phyloP scores from a whole-genome alignment of 768 basidiomycete species.

The Suillus weaverae region DNA sequence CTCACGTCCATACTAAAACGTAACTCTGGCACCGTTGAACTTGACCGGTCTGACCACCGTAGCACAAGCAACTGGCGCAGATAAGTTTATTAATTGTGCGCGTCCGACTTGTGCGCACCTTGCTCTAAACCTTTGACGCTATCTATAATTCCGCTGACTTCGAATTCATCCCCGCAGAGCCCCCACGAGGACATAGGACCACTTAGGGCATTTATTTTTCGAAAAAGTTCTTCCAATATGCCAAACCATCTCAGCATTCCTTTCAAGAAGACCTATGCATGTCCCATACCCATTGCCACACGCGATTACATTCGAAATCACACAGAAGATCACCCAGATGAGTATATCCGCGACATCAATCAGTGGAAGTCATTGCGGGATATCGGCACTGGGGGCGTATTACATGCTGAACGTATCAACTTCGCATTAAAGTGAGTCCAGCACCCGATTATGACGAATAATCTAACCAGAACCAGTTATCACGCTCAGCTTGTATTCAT shows the following conservation, averaged over 20 bases:
- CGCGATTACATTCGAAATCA: conserved; percentile 69
- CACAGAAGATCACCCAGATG: conserved; percentile 77
- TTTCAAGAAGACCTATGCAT: conserved; percentile 64
- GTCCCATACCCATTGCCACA: conserved; percentile 54
- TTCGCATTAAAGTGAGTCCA: conserved; percentile 56
- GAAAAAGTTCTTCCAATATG: conserved; percentile 43
- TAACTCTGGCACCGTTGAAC: not conserved
- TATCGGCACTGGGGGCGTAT: conserved; percentile 45
- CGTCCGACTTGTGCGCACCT: not conserved
- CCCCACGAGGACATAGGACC: not conserved
- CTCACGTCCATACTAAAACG: no score
- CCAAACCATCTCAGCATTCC: conserved; percentile 76
- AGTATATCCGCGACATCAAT: conserved; percentile 76
- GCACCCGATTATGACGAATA: conserved; percentile 1
- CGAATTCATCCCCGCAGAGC: not conserved
- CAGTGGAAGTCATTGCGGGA: conserved; percentile 68
- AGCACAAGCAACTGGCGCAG: not conserved
- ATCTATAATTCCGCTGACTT: not conserved
- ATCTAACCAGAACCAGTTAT: conserved; percentile 55
- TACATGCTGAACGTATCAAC: conserved; percentile 58
- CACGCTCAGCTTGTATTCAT: conserved; percentile 88
- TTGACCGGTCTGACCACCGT: not conserved
- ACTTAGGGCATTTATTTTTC: not conserved
- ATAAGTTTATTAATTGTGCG: not conserved
- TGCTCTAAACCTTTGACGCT: not conserved